Base-by-base conservation (phyloP, 169 alveolate species). In the Plasmodium cynomolgi region DNA sequence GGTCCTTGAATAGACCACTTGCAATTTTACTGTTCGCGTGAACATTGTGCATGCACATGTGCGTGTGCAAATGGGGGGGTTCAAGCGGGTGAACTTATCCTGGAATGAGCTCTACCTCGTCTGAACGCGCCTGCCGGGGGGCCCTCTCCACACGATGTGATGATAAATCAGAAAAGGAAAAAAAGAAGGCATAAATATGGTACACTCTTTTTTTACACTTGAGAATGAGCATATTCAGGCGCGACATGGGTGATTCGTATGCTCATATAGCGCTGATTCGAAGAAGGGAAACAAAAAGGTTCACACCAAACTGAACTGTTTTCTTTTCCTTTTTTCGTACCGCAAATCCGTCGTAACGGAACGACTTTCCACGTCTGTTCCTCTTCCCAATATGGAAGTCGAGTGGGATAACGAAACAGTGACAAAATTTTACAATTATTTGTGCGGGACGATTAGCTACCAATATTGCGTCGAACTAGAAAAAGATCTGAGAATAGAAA, bases 401-500 rank as follows among this genome's bases (percentile, higher is more conserved):
- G 91, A 81, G 84, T 91, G 95, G 95, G 85, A 91, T 31, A 50
- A 41, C 17, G 85, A 71, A 72, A 71, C 84, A n/a, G 29, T 77
- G 0, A 33, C 83, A 54, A 72, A 82, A 44, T 91, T 91, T 82
- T 91, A 82, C 77, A 91, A 82, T 82, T 91, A 91, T 79, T 83
- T 91, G 58, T 91, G 75, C 62, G 92, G 58, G 20, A 47, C 74
- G n/a, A 34, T 91, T 31, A 68, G 54, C 58, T 82, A 82, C 41
- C 85, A 91, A 56, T 50, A 81, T 72, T 91, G 95, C 41, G 31
- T 81, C 29, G 92, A 91, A 37, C 17, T 91, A 34, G 95, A 91
- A 73, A 91, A 83, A 17, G 84, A 81, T n/a, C 73, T 91, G 56
- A 71, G 95, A 74, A 81, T 82, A 47, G 95, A 91, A 37, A 91